Conservation (phyloP, 1,284 basidiomycete species). For the Leucocoprinus gongylophorus region DNA sequence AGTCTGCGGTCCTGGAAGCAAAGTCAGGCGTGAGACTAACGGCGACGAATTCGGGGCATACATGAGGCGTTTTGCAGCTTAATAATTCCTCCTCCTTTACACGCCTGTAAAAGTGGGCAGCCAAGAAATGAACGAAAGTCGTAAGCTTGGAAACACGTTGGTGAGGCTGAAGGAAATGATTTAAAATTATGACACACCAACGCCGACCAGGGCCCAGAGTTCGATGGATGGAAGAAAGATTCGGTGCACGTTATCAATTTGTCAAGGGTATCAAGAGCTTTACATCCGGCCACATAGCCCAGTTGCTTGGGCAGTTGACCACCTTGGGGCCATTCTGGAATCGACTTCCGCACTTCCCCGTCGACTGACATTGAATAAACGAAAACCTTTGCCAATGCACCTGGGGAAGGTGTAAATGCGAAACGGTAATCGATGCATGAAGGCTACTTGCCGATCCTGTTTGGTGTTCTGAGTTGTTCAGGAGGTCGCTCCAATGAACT, state of each 20-base stretch:
- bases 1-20: constrained; percentile 53
- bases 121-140: constrained; percentile 73
- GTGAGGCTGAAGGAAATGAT: background rate
- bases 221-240: constrained; percentile 88
- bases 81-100: constrained; percentile 78
- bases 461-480: constrained; percentile 73
- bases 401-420: constrained; percentile 30
- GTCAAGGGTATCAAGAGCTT: constrained; percentile 84
- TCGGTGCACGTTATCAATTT: constrained; percentile 91
- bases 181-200: constrained; percentile 33
- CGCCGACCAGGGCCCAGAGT: constrained; percentile 65
- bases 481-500: constrained; percentile 56
- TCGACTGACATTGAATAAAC: constrained; percentile 92
- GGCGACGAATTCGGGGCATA: constrained; percentile 23
- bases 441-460: constrained; percentile 53
- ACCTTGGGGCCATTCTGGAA: constrained; percentile 22
- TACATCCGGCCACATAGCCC: constrained; percentile 80
- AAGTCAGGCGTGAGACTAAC: constrained; percentile 1
- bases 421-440: constrained; percentile 4
- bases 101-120: constrained; percentile 75
- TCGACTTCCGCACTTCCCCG: constrained; percentile 48
- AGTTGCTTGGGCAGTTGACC: constrained; percentile 26
- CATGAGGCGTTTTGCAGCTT: constrained; percentile 77
- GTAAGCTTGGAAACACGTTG: constrained; percentile 44
- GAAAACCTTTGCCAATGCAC: constrained; percentile 79